Evolutionary conservation across 2,329 filamentous ascomycete species (phyloP).

Genomic region (Diplocarpon mali): DNA sequence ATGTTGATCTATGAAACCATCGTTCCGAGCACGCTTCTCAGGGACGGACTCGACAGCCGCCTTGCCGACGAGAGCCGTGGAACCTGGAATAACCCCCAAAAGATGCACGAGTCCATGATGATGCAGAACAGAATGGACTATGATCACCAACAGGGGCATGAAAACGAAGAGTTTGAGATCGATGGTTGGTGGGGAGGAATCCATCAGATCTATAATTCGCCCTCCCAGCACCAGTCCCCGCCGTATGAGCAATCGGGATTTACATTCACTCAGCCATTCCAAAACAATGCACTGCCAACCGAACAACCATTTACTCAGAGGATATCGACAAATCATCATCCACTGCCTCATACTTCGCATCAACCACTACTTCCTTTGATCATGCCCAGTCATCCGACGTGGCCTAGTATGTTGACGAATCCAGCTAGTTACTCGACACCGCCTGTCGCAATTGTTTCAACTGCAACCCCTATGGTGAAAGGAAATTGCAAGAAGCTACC

Average conservation of each 20-base stretch:
- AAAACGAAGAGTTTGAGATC: conserved; percentile 31
- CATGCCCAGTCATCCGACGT: conserved; percentile 55
- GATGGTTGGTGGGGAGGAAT: conserved; percentile 46
- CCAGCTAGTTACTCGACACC: conserved; percentile 53
- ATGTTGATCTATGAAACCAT: conserved; percentile 4
- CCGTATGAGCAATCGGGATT: conserved; percentile 57
- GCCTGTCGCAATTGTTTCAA: conserved; percentile 43
- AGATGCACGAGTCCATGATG: conserved; percentile 29
- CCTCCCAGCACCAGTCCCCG: conserved; percentile 54
- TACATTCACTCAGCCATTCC: conserved; percentile 46
- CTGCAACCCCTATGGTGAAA: conserved; percentile 35
- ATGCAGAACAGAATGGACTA: conserved; percentile 28
- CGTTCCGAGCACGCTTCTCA: conserved; percentile 9
- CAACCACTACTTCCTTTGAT: conserved; percentile 58
- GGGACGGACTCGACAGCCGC: neutral
- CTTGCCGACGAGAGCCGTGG: neutral
- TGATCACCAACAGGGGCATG: conserved; percentile 22
- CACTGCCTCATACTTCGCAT: conserved; percentile 37
- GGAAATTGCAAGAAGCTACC: conserved; percentile 35
- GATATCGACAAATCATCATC: conserved; percentile 47
- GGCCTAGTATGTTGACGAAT: conserved; percentile 75
- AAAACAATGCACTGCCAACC: conserved; percentile 52
- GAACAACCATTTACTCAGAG: conserved; percentile 39
- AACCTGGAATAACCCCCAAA: conserved; percentile 4
- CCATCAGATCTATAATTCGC: conserved; percentile 29